These are phyloP conservation scores for Fusarium cyanostomum DNA, from an alignment of 2,329 filamentous ascomycete genomes.

Conservation along the genomic window DNA sequence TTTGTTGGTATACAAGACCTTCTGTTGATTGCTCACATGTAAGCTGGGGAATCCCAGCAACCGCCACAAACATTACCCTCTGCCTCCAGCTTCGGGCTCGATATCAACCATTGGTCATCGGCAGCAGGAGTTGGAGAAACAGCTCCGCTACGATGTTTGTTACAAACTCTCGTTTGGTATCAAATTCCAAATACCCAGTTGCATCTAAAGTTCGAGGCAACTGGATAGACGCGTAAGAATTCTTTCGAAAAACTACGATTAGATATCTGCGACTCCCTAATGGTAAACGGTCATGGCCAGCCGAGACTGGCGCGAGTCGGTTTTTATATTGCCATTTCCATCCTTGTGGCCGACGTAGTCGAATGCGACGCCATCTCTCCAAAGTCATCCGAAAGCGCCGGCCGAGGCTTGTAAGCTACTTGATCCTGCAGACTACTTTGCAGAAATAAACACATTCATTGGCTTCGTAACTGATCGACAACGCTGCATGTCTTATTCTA, in stretches of 20 bases:
- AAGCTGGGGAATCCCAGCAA: slow-evolving; percentile 1
- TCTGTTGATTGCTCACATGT: slow-evolving; percentile 3
- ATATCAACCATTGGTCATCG: slow-evolving; percentile 13
- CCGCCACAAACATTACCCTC: slow-evolving; percentile 17
- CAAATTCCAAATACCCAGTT: slow-evolving; percentile 3
- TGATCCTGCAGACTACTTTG: background rate
- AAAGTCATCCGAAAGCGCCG: slow-evolving; percentile 20
- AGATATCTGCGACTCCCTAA: background rate
- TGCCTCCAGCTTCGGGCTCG: slow-evolving; percentile 8
- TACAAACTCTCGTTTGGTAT: no score
- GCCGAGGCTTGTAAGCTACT: background rate
- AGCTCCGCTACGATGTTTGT: background rate
- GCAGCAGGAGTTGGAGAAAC: background rate
- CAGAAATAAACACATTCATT: background rate
- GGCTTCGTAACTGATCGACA: background rate
- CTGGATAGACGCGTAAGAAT: background rate
- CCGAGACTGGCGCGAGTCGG: slow-evolving; percentile 1
- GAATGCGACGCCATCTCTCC: background rate
- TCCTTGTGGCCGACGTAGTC: slow-evolving; percentile 1
- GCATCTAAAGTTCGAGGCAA: background rate
- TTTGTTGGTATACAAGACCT: slow-evolving; percentile 14
- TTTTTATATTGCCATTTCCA: background rate
- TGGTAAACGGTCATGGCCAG: background rate
- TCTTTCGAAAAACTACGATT: background rate
- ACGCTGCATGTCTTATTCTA: background rate